Percentiles rank a stretch among this genome's conserved stretches.
These are phyloP conservation scores for Elsinoe australis DNA, from an alignment of 2,329 filamentous ascomycete genomes.

Conservation along the genomic window DNA sequence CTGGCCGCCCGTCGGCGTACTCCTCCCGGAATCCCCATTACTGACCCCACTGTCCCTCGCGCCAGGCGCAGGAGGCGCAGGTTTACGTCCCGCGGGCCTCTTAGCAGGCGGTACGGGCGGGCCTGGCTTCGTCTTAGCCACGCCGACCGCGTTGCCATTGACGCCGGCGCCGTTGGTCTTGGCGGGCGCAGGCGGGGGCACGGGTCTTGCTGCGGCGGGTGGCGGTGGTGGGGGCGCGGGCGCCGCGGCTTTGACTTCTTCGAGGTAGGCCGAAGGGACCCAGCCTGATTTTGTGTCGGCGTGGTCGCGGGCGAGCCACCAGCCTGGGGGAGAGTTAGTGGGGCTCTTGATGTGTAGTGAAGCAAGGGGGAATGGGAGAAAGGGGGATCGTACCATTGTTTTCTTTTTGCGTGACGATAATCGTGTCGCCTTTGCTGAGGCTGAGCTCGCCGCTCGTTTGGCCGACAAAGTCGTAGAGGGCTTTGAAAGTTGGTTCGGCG, in stretches of 20 bases:
- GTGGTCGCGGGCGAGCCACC: constrained; percentile 83
- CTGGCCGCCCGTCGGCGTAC: constrained; percentile 31
- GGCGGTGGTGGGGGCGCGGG: constrained; percentile 50
- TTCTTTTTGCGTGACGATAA: constrained; percentile 90
- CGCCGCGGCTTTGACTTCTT: constrained; percentile 59
- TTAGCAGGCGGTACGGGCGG: constrained; percentile 75
- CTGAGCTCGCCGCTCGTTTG: constrained; percentile 79
- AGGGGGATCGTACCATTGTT: constrained; percentile 65
- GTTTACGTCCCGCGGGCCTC: constrained; percentile 67
- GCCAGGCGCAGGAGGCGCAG: constrained; percentile 53
- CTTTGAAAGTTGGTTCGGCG: constrained; percentile 74
- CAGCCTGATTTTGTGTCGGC: constrained; percentile 70
- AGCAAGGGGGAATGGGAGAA: not conserved
- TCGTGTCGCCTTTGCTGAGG: constrained; percentile 68
- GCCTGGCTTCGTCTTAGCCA: constrained; percentile 55
- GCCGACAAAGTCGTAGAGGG: constrained; percentile 83
- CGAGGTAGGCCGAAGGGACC: constrained; percentile 89
- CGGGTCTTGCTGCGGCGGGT: constrained; percentile 39
- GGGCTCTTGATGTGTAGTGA: constrained; percentile 6
- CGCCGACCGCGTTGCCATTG: constrained; percentile 34
- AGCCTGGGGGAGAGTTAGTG: constrained; percentile 51
- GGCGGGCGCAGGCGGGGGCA: constrained; percentile 54
- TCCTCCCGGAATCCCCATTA: constrained; percentile 33
- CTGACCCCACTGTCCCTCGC: constrained; percentile 58
- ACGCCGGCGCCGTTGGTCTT: constrained; percentile 22